Conservation (phyloP, 495 filamentous ascomycete genomes). For the Annulohypoxylon stygium region DNA sequence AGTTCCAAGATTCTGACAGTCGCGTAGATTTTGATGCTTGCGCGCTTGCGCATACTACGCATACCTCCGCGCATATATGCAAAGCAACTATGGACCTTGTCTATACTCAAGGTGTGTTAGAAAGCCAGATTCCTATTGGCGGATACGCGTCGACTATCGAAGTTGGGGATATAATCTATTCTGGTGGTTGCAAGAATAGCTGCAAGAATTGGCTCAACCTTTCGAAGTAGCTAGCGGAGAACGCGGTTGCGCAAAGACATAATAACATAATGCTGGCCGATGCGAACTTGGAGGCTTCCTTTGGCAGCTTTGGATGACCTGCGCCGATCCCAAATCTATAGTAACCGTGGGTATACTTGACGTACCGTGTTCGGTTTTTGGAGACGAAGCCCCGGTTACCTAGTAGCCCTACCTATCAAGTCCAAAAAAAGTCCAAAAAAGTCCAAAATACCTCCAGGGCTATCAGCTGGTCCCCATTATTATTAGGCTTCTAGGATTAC, state of each 20-base stretch:
- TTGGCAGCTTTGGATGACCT: conserved; percentile 10
- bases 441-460: no score
- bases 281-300: background rate
- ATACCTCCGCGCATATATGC: conserved; percentile 4
- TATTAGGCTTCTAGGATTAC: conserved; percentile 28
- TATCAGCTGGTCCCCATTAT: conserved; percentile 39
- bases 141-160: conserved; percentile 22
- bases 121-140: conserved; percentile 34
- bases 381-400: background rate
- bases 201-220: background rate
- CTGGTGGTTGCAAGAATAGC: conserved; percentile 39
- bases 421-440: background rate
- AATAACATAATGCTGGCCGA: background rate
- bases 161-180: conserved; percentile 28
- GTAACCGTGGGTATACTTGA: conserved; percentile 3
- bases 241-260: conserved; percentile 31
- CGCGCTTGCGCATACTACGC: conserved; percentile 41
- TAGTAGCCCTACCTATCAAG: conserved; percentile 19
- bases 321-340: background rate
- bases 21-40: conserved; percentile 32
- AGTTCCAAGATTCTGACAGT: conserved; percentile 24
- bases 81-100: conserved; percentile 27
- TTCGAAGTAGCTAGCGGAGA: conserved; percentile 39
- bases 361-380: conserved; percentile 8
- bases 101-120: conserved; percentile 38